Base-by-base conservation (phyloP, 495 filamentous ascomycete genomes). In the Bryoglossum gracile region DNA sequence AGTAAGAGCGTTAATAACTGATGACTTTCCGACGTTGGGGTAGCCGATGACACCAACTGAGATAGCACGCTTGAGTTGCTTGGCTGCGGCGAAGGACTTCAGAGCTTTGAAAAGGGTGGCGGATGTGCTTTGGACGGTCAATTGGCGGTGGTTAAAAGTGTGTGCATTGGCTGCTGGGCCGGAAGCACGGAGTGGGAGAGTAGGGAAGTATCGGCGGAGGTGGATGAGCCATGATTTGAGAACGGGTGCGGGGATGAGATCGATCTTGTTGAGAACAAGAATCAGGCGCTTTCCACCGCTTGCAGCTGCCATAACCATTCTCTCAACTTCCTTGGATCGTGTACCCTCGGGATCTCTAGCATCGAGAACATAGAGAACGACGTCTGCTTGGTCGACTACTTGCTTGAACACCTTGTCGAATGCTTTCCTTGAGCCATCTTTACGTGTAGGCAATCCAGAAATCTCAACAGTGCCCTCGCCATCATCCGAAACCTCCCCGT, bases 321-420 rank as follows among this genome's bases (percentile, higher is more conserved):
- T 78, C 72, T 97, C 91, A 14, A 97, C 82, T 43, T 92, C 88
- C 58, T 82, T 84, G 2, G 91, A 97, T 43, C 91, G 77, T 21
- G 91, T 95, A 23, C 88, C 87, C 59, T 94, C 82, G 16, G 91
- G 91, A 59, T 97, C 89, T 42, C 91, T 82, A 36, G 91, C 90
- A 60, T 97, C 91, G 37, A 97, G 80, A 48, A 97, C 87, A 65
- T 97, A 97, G 48, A 97, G 80, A 23, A 97, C 69, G 13, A 97
- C 89, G 62, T 97, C 91, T 19, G 91, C 86, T 26, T 81, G 75
- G 23, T 89, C 84, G 21, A 94, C 80, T n/a, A 95, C 88, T 60
- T 85, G 78, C 74, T 95, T 95, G 77, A 95, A 97, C 56, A 91
- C 81, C 70, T 95, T 95, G 74, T 94, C 87, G 68, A 89, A 95